Conservation (phyloP, 208 protist genomes). For the Leptomonas seymouri region DNA sequence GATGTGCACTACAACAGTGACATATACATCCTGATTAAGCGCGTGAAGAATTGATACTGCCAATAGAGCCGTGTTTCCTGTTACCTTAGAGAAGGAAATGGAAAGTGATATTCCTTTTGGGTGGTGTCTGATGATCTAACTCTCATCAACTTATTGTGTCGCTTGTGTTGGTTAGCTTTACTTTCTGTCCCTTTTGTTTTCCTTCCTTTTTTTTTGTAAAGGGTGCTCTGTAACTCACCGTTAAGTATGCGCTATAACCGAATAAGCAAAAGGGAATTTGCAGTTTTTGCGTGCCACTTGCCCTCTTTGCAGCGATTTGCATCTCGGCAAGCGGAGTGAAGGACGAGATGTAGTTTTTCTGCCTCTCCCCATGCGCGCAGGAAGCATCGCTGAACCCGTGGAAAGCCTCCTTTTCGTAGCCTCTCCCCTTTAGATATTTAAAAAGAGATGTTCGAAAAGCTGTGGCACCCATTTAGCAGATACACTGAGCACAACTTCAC, state of each 20-base stretch:
- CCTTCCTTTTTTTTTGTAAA: not conserved
- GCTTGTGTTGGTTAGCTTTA: not conserved
- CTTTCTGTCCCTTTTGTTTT: not conserved
- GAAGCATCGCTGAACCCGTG: no score
- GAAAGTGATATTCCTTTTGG: not conserved
- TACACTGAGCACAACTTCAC: no score
- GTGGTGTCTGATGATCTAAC: not conserved
- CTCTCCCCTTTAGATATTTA: no score
- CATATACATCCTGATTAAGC: slow-evolving; percentile 87
- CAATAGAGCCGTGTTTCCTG: not conserved
- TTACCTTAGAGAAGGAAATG: not conserved
- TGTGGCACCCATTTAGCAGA: no score
- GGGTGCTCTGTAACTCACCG: not conserved
- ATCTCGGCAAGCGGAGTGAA: no score
- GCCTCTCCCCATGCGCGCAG: no score
- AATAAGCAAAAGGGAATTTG: not conserved
- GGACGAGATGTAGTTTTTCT: no score
- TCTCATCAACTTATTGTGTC: not conserved
- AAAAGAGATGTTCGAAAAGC: no score
- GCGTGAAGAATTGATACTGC: slow-evolving; percentile 60
- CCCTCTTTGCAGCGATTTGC: no score
- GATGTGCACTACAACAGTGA: slow-evolving; percentile 93
- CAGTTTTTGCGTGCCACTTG: no score
- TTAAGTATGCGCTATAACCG: not conserved
- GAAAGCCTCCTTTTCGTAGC: no score